Conservation (phyloP, 1,284 basidiomycete species). For the Mrakiaceae sp. region DNA sequence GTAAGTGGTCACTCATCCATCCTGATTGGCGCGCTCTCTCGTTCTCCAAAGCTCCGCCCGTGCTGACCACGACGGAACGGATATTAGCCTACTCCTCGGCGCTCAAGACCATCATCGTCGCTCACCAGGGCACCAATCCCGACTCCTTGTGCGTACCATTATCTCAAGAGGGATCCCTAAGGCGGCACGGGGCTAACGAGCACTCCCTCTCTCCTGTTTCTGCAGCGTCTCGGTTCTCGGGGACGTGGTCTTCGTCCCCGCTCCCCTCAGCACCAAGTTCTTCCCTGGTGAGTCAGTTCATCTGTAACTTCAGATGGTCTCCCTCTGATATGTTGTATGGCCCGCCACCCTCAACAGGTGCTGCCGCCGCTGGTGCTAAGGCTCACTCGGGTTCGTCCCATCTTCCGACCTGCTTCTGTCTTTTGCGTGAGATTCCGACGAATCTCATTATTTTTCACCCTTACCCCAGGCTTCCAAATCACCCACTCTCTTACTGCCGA, state of each 20-base stretch:
- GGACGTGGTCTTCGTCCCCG: not conserved
- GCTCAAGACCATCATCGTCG: slow-evolving; percentile 6
- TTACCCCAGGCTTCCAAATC: not conserved
- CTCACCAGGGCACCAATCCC: slow-evolving; percentile 8
- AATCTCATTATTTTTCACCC: too few relatives aligned
- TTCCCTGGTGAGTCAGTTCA: not conserved
- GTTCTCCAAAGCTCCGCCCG: too few relatives aligned
- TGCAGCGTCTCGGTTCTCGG: not conserved
- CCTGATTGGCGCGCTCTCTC: too few relatives aligned
- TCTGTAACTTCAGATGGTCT: too few relatives aligned
- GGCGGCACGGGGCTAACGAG: not conserved
- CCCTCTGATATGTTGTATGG: too few relatives aligned
- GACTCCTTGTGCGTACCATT: not conserved
- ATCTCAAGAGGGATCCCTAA: not conserved
- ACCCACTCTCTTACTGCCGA: not conserved
- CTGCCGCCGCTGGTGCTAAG: not conserved
- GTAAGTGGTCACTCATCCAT: too few relatives aligned
- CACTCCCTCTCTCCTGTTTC: too few relatives aligned
- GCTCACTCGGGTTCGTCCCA: not conserved
- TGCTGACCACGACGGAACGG: too few relatives aligned
- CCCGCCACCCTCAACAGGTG: not conserved
- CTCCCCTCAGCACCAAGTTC: not conserved
- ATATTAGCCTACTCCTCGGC: not conserved
- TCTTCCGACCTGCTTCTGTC: too few relatives aligned
- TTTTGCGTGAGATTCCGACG: too few relatives aligned